Conservation (phyloP, 345 rosid genomes). For the Brassica rapa region DNA sequence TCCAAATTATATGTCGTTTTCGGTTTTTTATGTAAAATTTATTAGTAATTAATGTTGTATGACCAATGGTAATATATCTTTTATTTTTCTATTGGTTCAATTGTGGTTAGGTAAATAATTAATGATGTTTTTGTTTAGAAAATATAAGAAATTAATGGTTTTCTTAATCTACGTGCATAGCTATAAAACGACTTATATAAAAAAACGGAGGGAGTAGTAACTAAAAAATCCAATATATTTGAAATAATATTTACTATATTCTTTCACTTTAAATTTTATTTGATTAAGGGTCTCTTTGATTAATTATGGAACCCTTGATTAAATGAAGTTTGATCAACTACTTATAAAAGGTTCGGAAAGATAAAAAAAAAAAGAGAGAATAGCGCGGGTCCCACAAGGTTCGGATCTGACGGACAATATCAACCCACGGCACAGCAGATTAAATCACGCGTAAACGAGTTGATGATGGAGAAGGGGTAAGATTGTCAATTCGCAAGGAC, state of each 20-base stretch:
- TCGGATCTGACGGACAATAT: constrained; percentile 16
- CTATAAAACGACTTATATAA: too few species aligned
- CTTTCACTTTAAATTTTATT: background rate
- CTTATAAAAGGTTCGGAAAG: background rate
- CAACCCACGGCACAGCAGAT: background rate
- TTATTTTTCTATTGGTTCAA: too few species aligned
- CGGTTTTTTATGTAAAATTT: too few species aligned
- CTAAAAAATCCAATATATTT: background rate
- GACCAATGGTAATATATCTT: too few species aligned
- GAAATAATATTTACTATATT: background rate
- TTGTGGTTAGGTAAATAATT: too few species aligned
- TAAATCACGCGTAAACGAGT: constrained; percentile 34
- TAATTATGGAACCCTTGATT: background rate
- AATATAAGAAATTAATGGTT: too few species aligned
- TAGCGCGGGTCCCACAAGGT: constrained; percentile 23
- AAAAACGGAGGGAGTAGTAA: too few species aligned
- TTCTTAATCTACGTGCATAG: too few species aligned
- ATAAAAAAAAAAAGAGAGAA: background rate
- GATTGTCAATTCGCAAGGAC: constrained; percentile 20
- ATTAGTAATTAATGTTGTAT: too few species aligned
- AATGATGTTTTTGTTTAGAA: too few species aligned
- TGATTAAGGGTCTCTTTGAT: background rate
- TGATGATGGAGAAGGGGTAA: constrained; percentile 35
- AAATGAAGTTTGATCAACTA: background rate
- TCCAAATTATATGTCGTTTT: too few species aligned